Evolutionary conservation across 306 rosid genomes (phyloP), one percentile per base, ranked within the genome.

Genomic region (Parietaria judaica): DNA sequence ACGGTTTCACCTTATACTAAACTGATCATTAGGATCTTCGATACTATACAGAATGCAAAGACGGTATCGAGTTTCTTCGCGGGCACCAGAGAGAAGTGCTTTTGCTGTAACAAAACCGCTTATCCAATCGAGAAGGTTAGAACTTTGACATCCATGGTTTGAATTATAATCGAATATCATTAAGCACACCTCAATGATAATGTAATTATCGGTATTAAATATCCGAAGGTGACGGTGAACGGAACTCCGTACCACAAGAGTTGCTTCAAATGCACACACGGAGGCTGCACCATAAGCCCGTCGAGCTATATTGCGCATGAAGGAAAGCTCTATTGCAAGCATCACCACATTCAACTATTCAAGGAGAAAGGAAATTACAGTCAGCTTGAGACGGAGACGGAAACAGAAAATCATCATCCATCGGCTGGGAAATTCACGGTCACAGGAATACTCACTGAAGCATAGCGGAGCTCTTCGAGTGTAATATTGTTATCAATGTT

Each of bases 321-420:
- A 64, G 85, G 87, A 60, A 84, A 72, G 74, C 84, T 84, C 38
- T 88, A 88, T 55, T 88, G 96, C 82, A 84, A 88, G 69, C 92
- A 84, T 66, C 94, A 88, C 64, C 89, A 84, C 87, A 77, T 84
- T 73, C 96, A 88, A 60, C 96, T 88, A 31, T 84, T 82, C 75
- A 84, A 74, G 51, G 92, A 88, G 77, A 88, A 80, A 60, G 94
- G 92, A 3, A 84, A 84, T 23, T 88, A 88, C 70, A 84, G 96
- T 61, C 87, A 84, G 72, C 84, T 88, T 0, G 96, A 88, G 66
- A 73, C 48, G 8, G 83, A 79, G 31, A 31, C 23, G 3, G 70
- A 65, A 35, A 31, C 23, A 3, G 70, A 65, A 35, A 55, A 58
- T 37, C 44, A 58, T 37, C 44, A 41, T 38, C 6, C 67, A 4